Conservation (phyloP, 345 rosid genomes). For the Linum usitatissimum region DNA sequence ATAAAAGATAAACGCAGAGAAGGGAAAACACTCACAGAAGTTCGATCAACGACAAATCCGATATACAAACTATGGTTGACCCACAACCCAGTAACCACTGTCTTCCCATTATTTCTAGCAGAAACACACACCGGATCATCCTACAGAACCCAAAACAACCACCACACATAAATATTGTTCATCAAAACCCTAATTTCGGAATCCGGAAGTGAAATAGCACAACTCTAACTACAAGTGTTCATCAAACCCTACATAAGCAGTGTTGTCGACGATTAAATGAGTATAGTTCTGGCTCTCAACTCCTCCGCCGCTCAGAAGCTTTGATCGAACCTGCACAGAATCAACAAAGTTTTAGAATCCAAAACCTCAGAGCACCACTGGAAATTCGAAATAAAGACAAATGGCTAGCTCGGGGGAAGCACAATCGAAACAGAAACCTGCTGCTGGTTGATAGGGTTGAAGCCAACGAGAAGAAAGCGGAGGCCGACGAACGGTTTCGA, state of each 20-base stretch:
- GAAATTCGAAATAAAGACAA: background rate
- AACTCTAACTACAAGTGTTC: background rate
- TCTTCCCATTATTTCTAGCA: conserved; percentile 64
- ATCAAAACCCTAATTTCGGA: background rate
- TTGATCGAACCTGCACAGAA: conserved; percentile 41
- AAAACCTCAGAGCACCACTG: background rate
- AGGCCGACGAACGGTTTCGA: conserved; percentile 48
- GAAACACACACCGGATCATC: conserved; percentile 73
- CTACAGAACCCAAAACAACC: conserved; percentile 20
- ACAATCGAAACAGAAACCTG: conserved; percentile 18
- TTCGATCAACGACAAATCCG: conserved; percentile 55
- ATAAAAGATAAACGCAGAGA: conserved; percentile 1
- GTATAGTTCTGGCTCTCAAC: conserved; percentile 47
- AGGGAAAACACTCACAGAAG: conserved; percentile 40
- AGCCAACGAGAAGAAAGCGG: conserved; percentile 57
- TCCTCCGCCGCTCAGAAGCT: conserved; percentile 68
- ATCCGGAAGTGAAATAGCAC: background rate
- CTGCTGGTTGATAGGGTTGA: conserved; percentile 32
- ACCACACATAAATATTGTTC: no score
- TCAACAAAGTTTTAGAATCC: background rate
- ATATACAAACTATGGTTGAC: conserved; percentile 68
- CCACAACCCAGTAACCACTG: conserved; percentile 66
- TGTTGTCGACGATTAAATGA: conserved; percentile 63
- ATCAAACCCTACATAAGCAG: conserved; percentile 41
- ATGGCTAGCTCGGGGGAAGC: background rate